Evolutionary conservation across 805 yeast species (phyloP).

Genomic region (Candida suzukii): DNA sequence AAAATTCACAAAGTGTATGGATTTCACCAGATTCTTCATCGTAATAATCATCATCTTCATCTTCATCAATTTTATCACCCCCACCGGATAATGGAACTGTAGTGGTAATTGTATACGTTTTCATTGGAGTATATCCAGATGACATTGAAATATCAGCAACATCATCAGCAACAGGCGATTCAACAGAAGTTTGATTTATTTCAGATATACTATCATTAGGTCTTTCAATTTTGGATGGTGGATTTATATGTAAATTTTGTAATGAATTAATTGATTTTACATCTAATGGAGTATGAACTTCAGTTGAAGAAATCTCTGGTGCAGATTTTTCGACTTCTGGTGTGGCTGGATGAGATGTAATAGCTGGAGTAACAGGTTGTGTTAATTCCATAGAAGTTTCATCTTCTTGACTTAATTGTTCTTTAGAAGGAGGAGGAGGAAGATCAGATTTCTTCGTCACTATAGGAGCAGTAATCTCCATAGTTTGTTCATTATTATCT

Average conservation of each 20-base stretch:
- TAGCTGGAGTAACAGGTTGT: not conserved
- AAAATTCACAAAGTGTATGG: constrained; percentile 19
- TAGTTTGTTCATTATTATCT: not conserved
- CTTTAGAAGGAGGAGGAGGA: not conserved
- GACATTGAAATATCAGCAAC: no score
- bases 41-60: constrained; percentile 9
- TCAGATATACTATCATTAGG: no score
- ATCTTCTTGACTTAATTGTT: not conserved
- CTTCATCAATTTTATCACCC: no score
- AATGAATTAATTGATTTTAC: no score
- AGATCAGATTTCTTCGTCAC: no score
- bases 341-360: not conserved
- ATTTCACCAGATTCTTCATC: constrained; percentile 20
- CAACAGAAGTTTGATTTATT: not conserved
- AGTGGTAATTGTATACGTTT: not conserved
- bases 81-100: not conserved
- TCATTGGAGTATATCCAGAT: no score
- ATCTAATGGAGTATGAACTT: no score
- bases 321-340: no score
- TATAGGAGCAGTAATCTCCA: constrained; percentile 4
- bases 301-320: no score
- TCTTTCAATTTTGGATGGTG: no score
- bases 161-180: not conserved
- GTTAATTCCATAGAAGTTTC: constrained; percentile 4
- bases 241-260: no score